Conservation (phyloP, 1,284 basidiomycete genomes). For the Trametes versicolor region DNA sequence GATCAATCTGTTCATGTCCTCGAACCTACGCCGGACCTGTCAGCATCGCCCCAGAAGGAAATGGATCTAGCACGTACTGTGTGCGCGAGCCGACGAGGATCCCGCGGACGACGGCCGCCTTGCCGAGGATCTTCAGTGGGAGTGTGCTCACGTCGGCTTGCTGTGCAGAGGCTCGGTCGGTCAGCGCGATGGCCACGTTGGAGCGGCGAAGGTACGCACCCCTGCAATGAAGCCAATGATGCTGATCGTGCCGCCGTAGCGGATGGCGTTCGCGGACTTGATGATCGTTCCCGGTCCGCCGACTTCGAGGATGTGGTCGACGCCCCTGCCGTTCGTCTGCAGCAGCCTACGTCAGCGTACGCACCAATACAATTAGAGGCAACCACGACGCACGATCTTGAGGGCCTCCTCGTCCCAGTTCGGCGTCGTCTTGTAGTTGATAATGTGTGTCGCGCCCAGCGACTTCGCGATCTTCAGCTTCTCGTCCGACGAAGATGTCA, state of each 20-base stretch:
- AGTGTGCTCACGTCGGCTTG: slow-evolving; percentile 16
- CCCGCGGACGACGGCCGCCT: slow-evolving; percentile 5
- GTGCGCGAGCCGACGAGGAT: slow-evolving; percentile 16
- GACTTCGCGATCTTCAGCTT: slow-evolving; percentile 48
- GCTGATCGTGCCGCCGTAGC: slow-evolving; percentile 49
- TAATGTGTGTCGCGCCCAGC: slow-evolving; percentile 48
- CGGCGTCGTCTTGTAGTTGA: slow-evolving; percentile 52
- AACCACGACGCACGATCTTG: background rate
- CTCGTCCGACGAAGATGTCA: slow-evolving; percentile 54
- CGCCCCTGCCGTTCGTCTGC: slow-evolving; percentile 50
- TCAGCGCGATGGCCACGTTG: background rate
- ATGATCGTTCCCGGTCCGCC: slow-evolving; percentile 54
- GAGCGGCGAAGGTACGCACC: slow-evolving; percentile 17
- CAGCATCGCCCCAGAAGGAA: background rate
- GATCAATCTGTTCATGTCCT: slow-evolving; percentile 50
- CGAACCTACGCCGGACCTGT: slow-evolving; percentile 39
- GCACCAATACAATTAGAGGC: background rate
- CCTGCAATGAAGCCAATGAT: slow-evolving; percentile 52
- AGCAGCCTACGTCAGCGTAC: background rate
- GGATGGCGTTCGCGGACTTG: slow-evolving; percentile 48
- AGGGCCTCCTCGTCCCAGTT: slow-evolving; percentile 54
- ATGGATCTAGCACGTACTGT: background rate
- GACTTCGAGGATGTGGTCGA: slow-evolving; percentile 54
- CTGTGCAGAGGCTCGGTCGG: background rate
- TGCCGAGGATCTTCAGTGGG: slow-evolving; percentile 7